Evolutionary conservation across 768 basidiomycete genomes (phyloP), one percentile per base, ranked within the genome.

Genomic region (Dacryopinax spathularia): DNA sequence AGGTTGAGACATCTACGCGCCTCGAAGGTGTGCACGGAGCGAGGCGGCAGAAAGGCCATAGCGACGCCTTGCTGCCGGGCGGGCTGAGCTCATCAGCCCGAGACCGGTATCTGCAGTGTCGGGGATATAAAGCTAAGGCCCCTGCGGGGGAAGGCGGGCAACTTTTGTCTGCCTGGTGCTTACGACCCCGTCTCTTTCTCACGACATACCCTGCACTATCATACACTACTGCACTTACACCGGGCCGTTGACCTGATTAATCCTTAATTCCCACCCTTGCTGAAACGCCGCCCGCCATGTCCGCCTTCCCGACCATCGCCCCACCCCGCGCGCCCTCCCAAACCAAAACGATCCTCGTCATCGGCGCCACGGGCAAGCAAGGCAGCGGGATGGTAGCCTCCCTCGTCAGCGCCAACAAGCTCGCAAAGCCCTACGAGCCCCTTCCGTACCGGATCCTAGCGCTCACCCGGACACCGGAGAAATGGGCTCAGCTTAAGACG

Each of bases 341-440:
- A 3, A 56, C 48, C 3, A 10, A 39, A 25, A 66, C 63, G 10
- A 71, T 77, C 22, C 70, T 77, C 7, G 73, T 77, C 37, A 68
- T 70, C 27, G 76, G 76, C 1, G 75, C 76, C 10, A 77, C 76
- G 16, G 76, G 76, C 15, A 72, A 71, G 59, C 76, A 77, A 71
- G 76, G 76, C 15, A 61, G 63, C 31, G 72, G 76, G 1, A 60
- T 77, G 25, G 73, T 77, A 60, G 60, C 68, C 5, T 69, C 75
- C 27, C 68, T 74, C 67, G 60, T 44, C 66, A 67, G 18, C 22
- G 33, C 31, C 33, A 43, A n/a, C 61, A 39, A 22, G 60, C 63
- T 4, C 13, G 48, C 48, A 56, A 56, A 56, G 48, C 48, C 48
- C 48, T 31, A 56, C 22, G 25, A 56, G 48, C 48, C 48, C 48